Conservation (phyloP, 805 yeast genomes). For the Spathaspora arborariae region DNA sequence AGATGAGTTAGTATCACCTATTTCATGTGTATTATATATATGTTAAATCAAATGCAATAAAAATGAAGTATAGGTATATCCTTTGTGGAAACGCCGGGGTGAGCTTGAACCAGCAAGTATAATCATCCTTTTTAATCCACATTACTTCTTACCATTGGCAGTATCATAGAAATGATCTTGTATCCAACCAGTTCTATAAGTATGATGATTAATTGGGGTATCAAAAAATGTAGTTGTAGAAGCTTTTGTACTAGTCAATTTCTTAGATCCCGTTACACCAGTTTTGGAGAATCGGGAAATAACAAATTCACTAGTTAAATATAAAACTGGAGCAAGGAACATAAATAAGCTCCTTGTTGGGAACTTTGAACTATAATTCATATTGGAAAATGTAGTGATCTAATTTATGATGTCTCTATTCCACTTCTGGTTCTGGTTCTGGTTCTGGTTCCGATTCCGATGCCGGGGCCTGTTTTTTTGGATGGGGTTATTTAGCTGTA, state of each 20-base stretch:
- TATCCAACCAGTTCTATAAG: conserved; percentile 7
- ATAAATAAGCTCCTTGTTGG: not conserved
- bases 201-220: conserved; percentile 1
- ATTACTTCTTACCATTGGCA: not conserved
- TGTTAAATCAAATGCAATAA: not conserved
- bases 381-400: not conserved
- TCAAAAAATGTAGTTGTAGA: conserved; percentile 2
- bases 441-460: not conserved
- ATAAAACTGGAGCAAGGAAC: conserved; percentile 23
- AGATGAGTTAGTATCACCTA: not conserved
- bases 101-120: not conserved
- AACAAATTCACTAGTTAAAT: conserved; percentile 23
- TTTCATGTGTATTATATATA: not conserved
- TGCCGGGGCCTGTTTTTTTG: not conserved
- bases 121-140: not conserved
- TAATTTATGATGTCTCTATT: not conserved
- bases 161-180: conserved; percentile 4
- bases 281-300: conserved; percentile 15
- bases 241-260: conserved; percentile 2
- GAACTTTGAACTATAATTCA: not conserved
- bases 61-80: not conserved
- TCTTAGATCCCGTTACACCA: conserved; percentile 9
- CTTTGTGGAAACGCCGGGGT: not conserved
- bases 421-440: no score
- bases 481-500: no score